Percentiles rank a stretch among this genome's conserved stretches.
Evolutionary conservation across 2,329 filamentous ascomycete species (phyloP).

Genomic region (Phaeophleospora eucalypticola): DNA sequence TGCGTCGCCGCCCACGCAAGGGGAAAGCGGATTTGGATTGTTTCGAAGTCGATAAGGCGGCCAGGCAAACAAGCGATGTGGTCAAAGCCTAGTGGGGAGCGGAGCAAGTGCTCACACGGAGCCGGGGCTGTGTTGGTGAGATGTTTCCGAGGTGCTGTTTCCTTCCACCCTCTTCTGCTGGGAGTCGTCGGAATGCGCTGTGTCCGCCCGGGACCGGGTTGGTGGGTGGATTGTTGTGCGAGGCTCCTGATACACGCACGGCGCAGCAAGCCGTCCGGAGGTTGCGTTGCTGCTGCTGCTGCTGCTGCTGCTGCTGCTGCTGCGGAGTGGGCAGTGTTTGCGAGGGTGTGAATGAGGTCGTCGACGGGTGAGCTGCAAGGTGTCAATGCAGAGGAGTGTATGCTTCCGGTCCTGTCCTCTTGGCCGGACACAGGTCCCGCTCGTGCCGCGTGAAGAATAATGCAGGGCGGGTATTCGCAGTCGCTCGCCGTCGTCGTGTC

Average conservation of each 20-base stretch:
- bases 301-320: background rate
- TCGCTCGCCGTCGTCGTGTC: no score
- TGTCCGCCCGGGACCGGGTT: slow-evolving; percentile 1
- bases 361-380: no score
- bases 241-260: background rate
- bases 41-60: background rate
- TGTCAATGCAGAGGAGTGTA: no score
- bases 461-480: no score
- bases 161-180: background rate
- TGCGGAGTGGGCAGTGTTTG: background rate
- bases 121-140: background rate
- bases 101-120: background rate
- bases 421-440: no score
- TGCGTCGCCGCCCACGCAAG: slow-evolving; percentile 9
- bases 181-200: slow-evolving; percentile 1
- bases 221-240: slow-evolving; percentile 1
- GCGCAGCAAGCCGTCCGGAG: background rate
- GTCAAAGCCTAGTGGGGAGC: background rate
- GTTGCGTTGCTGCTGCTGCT: background rate
- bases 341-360: background rate
- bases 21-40: background rate
- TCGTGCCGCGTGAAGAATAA: no score
- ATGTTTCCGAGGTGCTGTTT: background rate
- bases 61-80: background rate
- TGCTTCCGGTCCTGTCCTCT: no score